Conservation (phyloP, 2,329 filamentous ascomycete species). For the Microdochium paspali region DNA sequence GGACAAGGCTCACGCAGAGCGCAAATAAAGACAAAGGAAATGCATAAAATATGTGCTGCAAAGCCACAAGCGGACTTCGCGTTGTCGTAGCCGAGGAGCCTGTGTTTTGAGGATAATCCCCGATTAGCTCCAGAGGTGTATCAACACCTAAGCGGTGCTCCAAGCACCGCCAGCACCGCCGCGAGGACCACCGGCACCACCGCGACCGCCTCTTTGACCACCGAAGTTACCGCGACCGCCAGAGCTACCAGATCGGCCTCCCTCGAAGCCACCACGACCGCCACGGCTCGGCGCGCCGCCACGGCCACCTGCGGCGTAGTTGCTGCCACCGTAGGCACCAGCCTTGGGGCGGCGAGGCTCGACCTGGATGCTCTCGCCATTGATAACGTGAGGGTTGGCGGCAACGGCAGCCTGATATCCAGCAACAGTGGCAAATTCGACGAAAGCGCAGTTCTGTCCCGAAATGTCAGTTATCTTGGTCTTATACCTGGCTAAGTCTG, state of each 20-base stretch:
- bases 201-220: slow-evolving; percentile 57
- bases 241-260: slow-evolving; percentile 50
- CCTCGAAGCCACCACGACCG: slow-evolving; percentile 56
- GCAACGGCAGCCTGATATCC: slow-evolving; percentile 76
- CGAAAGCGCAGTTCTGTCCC: slow-evolving; percentile 84
- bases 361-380: slow-evolving; percentile 72
- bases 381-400: slow-evolving; percentile 79
- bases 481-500: background rate
- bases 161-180: slow-evolving; percentile 57
- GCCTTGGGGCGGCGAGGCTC: slow-evolving; percentile 81
- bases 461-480: background rate
- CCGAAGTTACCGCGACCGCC: slow-evolving; percentile 59
- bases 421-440: slow-evolving; percentile 76
- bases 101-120: background rate
- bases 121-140: background rate
- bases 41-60: background rate
- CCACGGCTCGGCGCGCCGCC: slow-evolving; percentile 51
- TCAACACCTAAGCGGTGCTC: background rate
- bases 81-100: background rate
- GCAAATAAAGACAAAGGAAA: background rate
- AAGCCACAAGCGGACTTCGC: background rate
- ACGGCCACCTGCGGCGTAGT: slow-evolving; percentile 48
- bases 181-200: slow-evolving; percentile 49
- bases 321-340: slow-evolving; percentile 59
- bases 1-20: background rate